These are phyloP conservation scores for Talaromyces rugulosus DNA, from an alignment of 2,329 filamentous ascomycete genomes.

Conservation along the genomic window DNA sequence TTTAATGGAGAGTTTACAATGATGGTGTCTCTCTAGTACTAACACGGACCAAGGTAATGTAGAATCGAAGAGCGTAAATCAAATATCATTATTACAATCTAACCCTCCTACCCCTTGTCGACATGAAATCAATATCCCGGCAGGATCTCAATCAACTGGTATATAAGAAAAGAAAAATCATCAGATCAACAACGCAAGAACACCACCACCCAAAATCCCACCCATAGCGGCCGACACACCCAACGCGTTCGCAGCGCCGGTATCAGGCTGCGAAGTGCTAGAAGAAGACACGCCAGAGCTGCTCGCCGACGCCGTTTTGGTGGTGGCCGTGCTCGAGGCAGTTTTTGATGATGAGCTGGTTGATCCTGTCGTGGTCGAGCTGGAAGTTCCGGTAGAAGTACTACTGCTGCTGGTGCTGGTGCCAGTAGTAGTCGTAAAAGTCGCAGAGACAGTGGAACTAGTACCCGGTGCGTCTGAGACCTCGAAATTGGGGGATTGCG, in stretches of 20 bases:
- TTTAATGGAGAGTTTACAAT: neutral
- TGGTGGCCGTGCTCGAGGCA: slow-evolving; percentile 19
- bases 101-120: neutral
- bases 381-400: slow-evolving; percentile 13
- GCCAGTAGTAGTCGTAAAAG: slow-evolving; percentile 16
- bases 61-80: neutral
- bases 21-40: neutral
- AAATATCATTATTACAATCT: neutral
- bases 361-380: slow-evolving; percentile 8
- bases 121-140: neutral
- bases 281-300: slow-evolving; percentile 11
- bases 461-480: slow-evolving; percentile 15
- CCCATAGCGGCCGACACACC: slow-evolving; percentile 25
- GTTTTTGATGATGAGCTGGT: slow-evolving; percentile 12
- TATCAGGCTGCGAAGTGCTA: slow-evolving; percentile 19
- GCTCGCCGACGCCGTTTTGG: slow-evolving; percentile 15
- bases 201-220: slow-evolving; percentile 11
- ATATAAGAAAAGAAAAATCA: neutral
- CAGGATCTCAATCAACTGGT: neutral
- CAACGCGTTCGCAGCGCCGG: slow-evolving; percentile 21
- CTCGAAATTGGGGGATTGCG: slow-evolving; percentile 36
- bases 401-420: slow-evolving; percentile 15
- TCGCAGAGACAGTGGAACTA: slow-evolving; percentile 15
- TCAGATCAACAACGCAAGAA: slow-evolving; percentile 7
- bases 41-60: neutral